Evolutionary conservation across 2,329 filamentous ascomycete genomes (phyloP).

Genomic region (Penicillium sp.): DNA sequence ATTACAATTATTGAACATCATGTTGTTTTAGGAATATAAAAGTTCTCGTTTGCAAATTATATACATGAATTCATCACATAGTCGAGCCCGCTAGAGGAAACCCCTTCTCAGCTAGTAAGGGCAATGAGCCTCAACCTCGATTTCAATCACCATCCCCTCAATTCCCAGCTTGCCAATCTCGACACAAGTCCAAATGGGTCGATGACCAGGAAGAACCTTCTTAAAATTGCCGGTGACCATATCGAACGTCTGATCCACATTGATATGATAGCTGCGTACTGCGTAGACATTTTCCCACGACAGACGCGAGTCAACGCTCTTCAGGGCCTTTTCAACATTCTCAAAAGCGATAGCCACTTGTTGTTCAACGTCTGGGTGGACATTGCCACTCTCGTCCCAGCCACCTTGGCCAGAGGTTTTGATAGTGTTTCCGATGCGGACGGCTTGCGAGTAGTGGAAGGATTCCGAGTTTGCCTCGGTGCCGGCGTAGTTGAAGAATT

Average conservation of each 20-base stretch:
- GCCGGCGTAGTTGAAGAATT: constrained; percentile 12
- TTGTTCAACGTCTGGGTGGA: constrained; percentile 6
- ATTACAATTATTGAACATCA: background rate
- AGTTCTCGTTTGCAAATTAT: background rate
- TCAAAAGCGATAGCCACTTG: constrained; percentile 22
- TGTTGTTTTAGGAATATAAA: background rate
- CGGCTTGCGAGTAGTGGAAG: constrained; percentile 28
- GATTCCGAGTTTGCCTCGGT: constrained; percentile 12
- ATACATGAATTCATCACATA: background rate
- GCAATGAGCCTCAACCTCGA: constrained; percentile 21
- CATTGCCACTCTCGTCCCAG: constrained; percentile 17
- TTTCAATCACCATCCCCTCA: constrained; percentile 20
- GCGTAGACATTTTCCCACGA: constrained; percentile 24
- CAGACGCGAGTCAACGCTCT: constrained; percentile 9
- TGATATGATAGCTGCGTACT: constrained; percentile 23
- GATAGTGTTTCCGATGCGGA: constrained; percentile 21
- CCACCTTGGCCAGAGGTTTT: constrained; percentile 29
- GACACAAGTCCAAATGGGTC: constrained; percentile 25
- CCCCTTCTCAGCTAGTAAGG: background rate
- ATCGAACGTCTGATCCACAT: constrained; percentile 18
- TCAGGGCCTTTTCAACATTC: constrained; percentile 22
- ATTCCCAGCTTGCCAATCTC: constrained; percentile 17
- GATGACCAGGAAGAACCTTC: constrained; percentile 15
- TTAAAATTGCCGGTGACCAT: constrained; percentile 21
- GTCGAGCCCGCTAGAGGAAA: too few relatives aligned